These are phyloP conservation scores for Sabuloglossum arenarium DNA, from an alignment of 495 filamentous ascomycete genomes.

Conservation along the genomic window DNA sequence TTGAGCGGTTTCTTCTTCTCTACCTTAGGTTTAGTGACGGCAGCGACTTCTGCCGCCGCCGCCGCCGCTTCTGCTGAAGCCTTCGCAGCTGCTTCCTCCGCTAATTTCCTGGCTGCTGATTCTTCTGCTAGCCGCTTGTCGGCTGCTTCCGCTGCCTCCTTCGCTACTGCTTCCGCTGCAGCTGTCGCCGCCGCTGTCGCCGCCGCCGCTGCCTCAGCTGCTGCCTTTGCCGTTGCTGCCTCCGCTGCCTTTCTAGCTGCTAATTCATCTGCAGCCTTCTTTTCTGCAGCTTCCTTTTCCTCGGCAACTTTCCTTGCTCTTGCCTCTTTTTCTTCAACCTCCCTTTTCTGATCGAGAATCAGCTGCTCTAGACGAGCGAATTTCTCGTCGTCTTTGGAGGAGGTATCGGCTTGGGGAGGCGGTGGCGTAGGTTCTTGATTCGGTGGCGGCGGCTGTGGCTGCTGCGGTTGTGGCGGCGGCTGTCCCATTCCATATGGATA, in stretches of 20 bases:
- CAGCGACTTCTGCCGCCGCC: slow-evolving; percentile 16
- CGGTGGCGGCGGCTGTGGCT: slow-evolving; percentile 10
- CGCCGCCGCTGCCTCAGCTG: slow-evolving; percentile 2
- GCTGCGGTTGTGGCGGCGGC: slow-evolving; percentile 10
- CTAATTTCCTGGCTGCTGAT: slow-evolving; percentile 7
- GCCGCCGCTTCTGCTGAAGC: slow-evolving; percentile 16
- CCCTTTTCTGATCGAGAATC: slow-evolving; percentile 4
- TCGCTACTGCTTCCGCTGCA: background rate
- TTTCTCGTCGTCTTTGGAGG: slow-evolving; percentile 7
- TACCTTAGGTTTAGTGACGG: slow-evolving; percentile 28
- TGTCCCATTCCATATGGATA: slow-evolving; percentile 5
- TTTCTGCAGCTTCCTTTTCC: slow-evolving; percentile 17
- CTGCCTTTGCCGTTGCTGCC: slow-evolving; percentile 9
- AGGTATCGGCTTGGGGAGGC: slow-evolving; percentile 7
- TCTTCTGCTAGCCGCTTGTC: slow-evolving; percentile 11
- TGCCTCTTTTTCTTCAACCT: slow-evolving; percentile 9
- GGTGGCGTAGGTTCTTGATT: slow-evolving; percentile 15
- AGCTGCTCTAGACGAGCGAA: slow-evolving; percentile 8
- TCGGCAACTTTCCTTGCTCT: slow-evolving; percentile 16
- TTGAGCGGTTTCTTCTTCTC: slow-evolving; percentile 32
- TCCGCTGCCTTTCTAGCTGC: slow-evolving; percentile 8
- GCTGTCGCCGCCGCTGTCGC: slow-evolving; percentile 1
- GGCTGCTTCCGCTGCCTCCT: background rate
- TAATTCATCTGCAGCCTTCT: slow-evolving; percentile 18
- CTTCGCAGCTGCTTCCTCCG: slow-evolving; percentile 10